A percentile compares a stretch with the other conserved stretches of the same genome.
Conservation (phyloP, 2,329 filamentous ascomycete genomes). For the Didymella lethalis region DNA sequence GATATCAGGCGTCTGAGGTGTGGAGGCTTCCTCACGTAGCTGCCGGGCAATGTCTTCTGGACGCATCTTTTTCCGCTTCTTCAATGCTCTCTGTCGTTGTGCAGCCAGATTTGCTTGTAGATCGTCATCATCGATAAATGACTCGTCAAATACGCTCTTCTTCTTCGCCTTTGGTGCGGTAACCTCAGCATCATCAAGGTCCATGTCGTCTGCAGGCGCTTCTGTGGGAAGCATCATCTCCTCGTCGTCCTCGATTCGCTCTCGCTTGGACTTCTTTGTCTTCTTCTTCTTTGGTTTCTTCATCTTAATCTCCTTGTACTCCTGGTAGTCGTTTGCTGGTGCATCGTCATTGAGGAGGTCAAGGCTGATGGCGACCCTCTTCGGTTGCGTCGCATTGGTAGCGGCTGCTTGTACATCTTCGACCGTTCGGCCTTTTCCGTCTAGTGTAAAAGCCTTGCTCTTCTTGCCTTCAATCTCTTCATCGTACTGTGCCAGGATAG, state of each 20-base stretch:
- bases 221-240: slow-evolving; percentile 59
- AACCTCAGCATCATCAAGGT: slow-evolving; percentile 66
- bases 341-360: slow-evolving; percentile 73
- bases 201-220: slow-evolving; percentile 65
- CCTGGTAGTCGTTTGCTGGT: slow-evolving; percentile 85
- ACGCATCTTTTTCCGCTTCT: slow-evolving; percentile 86
- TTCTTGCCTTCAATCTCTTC: slow-evolving; percentile 95
- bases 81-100: slow-evolving; percentile 84
- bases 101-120: slow-evolving; percentile 83
- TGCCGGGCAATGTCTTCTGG: slow-evolving; percentile 88
- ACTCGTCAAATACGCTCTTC: slow-evolving; percentile 72
- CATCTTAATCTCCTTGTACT: slow-evolving; percentile 85
- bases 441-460: slow-evolving; percentile 84
- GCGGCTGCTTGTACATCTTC: slow-evolving; percentile 68
- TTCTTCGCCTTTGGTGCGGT: slow-evolving; percentile 57
- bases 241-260: slow-evolving; percentile 63
- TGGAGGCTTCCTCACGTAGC: slow-evolving; percentile 69
- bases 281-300: slow-evolving; percentile 64
- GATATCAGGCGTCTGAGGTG: slow-evolving; percentile 55
- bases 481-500: slow-evolving; percentile 89
- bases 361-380: slow-evolving; percentile 75
- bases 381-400: slow-evolving; percentile 63
- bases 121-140: slow-evolving; percentile 90
- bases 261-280: slow-evolving; percentile 43
- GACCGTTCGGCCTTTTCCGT: slow-evolving; percentile 73